These are phyloP conservation scores for Lyophyllum decastes DNA, from an alignment of 768 basidiomycete genomes.

Conservation along the genomic window DNA sequence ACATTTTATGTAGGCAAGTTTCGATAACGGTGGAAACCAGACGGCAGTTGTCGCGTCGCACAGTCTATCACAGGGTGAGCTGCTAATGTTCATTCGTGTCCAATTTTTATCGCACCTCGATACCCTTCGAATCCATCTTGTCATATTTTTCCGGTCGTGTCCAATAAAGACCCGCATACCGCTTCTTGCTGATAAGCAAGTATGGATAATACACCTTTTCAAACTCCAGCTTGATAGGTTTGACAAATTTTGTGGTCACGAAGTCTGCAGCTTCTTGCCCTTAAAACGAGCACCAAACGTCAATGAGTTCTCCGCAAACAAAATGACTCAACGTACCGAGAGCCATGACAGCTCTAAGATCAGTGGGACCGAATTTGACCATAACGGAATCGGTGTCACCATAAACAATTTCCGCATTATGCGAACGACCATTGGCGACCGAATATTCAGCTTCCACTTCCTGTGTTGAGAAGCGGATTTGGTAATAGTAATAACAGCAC, in stretches of 20 bases:
- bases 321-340: constrained; percentile 53
- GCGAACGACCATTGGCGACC: constrained; percentile 78
- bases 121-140: constrained; percentile 99
- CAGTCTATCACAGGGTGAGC: constrained; percentile 62
- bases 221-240: constrained; percentile 98
- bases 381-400: constrained; percentile 99
- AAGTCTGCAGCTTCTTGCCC: constrained; percentile 91
- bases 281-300: constrained; percentile 29
- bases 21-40: constrained; percentile 97
- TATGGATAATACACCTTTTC: constrained; percentile 99
- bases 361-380: constrained; percentile 93
- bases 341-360: constrained; percentile 85
- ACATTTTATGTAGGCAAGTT: constrained; percentile 96
- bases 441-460: constrained; percentile 91
- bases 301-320: not conserved
- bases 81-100: not conserved
- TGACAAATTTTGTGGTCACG: constrained; percentile 88
- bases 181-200: constrained; percentile 96
- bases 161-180: constrained; percentile 99
- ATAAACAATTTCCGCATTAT: constrained; percentile 94
- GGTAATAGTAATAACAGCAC: not conserved
- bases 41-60: constrained; percentile 98
- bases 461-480: constrained; percentile 32
- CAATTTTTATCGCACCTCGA: constrained; percentile 66
- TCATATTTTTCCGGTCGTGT: constrained; percentile 93